Evolutionary conservation across 441 rosid species (phyloP).

Genomic region (Rhodomyrtus psidioides): DNA sequence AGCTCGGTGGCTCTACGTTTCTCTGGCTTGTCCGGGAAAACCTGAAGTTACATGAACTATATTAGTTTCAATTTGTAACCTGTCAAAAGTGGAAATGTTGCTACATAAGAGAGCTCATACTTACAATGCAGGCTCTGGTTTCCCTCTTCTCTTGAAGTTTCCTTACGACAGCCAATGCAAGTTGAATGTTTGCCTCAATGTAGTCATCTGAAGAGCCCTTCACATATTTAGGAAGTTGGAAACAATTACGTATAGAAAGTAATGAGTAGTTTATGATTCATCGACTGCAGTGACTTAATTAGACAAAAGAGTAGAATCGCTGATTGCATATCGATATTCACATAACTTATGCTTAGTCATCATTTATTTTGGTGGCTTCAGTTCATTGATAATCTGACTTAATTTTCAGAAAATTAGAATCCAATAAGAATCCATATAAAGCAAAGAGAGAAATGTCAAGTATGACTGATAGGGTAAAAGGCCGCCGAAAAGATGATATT

Average conservation of each 20-base stretch:
- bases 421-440: background rate
- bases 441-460: background rate
- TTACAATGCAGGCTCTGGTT: slow-evolving; percentile 80
- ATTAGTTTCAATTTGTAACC: background rate
- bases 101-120: slow-evolving; percentile 6
- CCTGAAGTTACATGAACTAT: slow-evolving; percentile 33
- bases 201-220: slow-evolving; percentile 97
- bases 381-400: background rate
- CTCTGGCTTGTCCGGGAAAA: slow-evolving; percentile 90
- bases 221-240: slow-evolving; percentile 37
- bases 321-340: background rate
- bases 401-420: background rate
- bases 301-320: background rate
- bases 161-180: slow-evolving; percentile 63
- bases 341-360: background rate
- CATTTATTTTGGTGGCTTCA: background rate
- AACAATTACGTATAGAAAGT: slow-evolving; percentile 7
- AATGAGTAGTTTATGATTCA: background rate
- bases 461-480: background rate
- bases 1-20: slow-evolving; percentile 69
- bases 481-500: background rate
- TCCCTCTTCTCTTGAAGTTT: slow-evolving; percentile 67
- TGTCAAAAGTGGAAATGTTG: background rate
- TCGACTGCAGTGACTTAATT: background rate
- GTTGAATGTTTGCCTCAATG: slow-evolving; percentile 90